A percentile compares a stretch with the other conserved stretches of the same genome.
Conservation (phyloP, 2,329 filamentous ascomycete species). For the Phaeosphaeriaceae sp. region DNA sequence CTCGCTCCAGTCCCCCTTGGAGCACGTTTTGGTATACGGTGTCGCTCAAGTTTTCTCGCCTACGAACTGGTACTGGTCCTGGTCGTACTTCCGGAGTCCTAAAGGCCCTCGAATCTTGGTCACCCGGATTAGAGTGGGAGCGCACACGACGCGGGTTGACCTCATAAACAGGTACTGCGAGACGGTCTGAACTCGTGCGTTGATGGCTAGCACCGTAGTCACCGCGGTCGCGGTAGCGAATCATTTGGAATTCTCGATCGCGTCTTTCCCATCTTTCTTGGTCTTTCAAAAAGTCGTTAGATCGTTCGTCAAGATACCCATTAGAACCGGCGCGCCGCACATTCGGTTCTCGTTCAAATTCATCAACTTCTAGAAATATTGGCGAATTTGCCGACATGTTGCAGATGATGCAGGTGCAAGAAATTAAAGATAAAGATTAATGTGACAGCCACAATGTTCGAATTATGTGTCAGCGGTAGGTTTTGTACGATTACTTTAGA, state of each 20-base stretch:
- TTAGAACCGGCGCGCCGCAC: conserved; percentile 30
- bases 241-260: conserved; percentile 30
- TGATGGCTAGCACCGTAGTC: conserved; percentile 7
- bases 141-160: not conserved
- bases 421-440: not conserved
- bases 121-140: no score
- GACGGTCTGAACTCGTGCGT: conserved; percentile 19
- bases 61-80: conserved; percentile 4
- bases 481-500: not conserved
- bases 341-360: conserved; percentile 4
- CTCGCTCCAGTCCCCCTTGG: not conserved
- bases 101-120: not conserved
- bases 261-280: conserved; percentile 22
- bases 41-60: conserved; percentile 16
- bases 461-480: no score
- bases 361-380: conserved; percentile 19
- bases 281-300: conserved; percentile 27
- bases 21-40: no score
- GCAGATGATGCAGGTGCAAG: not conserved
- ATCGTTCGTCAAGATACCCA: conserved; percentile 15
- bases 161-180: conserved; percentile 28
- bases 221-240: conserved; percentile 22
- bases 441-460: not conserved
- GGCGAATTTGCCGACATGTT: conserved; percentile 16
- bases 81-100: conserved; percentile 23